Base-by-base conservation (phyloP, 163 green algal species). In the Coccomyxa subellipsoidea region DNA sequence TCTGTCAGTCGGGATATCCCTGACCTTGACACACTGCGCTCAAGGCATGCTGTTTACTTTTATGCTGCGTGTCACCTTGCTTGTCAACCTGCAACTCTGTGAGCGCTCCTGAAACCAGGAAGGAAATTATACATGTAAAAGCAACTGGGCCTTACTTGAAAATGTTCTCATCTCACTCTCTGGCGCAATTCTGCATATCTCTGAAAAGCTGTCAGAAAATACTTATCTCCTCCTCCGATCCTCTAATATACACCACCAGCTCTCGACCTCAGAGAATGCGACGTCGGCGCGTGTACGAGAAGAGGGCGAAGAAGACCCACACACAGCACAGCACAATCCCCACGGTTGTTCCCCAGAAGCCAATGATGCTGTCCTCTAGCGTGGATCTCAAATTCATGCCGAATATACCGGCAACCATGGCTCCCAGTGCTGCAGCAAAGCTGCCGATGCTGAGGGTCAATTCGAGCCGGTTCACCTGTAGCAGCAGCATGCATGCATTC, bases 391-490 rank as follows among this genome's bases (percentile, higher is more conserved):
- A 90, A 85, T 99, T 99, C 96, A 99, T 99, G 53, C 95, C 84
- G 82, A 92, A 93, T 76, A 92, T 91, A 77, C 85, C 85, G 0
- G 95, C 92, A 6, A 99, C 84, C 90, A 99, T 94, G 18, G 96
- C 96, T 21, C 96, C 96, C 4, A 99, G 72, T 23, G 93, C 94
- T 10, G 93, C 95, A 18, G 95, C 95, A 90, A 99, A 99, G 54
- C 88, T 95, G 39, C 91, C 96, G 59, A 99, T 98, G 70, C 90
- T 95, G 54, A 99, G 89, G 81, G 94, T 93, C 76, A 99, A 90
- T 91, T 99, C 96, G 84, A 99, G 89, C 21, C 97, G 90, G 86
- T 98, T 98, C 18, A 99, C 96, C 89, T 98, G 84, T 83, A 92
- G 70, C 53, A 53, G 66, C 81, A 85, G 47, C 47, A 59, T 59